phyloP scores from a whole-genome alignment of 2,329 filamentous ascomycete species.

The Cordyceps cicadae region DNA sequence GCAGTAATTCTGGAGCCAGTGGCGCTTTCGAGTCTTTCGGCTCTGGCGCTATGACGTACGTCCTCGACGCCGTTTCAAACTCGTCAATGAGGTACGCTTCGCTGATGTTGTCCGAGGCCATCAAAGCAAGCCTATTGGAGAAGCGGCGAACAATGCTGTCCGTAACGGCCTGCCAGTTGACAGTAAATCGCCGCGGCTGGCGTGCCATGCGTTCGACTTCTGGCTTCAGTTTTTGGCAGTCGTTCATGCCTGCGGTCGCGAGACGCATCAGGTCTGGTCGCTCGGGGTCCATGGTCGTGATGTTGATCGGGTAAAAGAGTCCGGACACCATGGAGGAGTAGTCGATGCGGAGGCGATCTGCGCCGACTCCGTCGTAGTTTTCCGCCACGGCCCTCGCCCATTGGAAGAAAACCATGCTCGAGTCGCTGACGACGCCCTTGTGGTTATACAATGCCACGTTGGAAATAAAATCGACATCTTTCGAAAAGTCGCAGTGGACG shows the following conservation, averaged over 20 bases:
- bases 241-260: constrained; percentile 19
- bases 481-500: constrained; percentile 55
- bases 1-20: not conserved
- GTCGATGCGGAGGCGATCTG: constrained; percentile 34
- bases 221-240: constrained; percentile 28
- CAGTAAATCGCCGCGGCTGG: constrained; percentile 20
- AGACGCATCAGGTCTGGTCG: constrained; percentile 28
- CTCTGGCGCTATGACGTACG: constrained; percentile 34
- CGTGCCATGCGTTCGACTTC: constrained; percentile 38
- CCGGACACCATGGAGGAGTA: constrained; percentile 44
- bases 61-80: constrained; percentile 31
- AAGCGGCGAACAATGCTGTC: constrained; percentile 61
- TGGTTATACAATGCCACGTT: constrained; percentile 20
- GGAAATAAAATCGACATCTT: constrained; percentile 31
- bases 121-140: constrained; percentile 40
- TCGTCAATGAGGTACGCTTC: constrained; percentile 25
- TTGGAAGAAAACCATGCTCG: constrained; percentile 27
- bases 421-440: constrained; percentile 14
- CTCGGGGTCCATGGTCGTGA: constrained; percentile 32
- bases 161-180: constrained; percentile 58
- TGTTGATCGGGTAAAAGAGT: constrained; percentile 42
- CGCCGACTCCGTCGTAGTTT: constrained; percentile 38
- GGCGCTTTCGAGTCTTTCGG: constrained; percentile 6
- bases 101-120: constrained; percentile 24
- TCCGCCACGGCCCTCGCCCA: constrained; percentile 34